Evolutionary conservation across 148 eudicot species (phyloP).

Genomic region (Gaultheria prostrata): DNA sequence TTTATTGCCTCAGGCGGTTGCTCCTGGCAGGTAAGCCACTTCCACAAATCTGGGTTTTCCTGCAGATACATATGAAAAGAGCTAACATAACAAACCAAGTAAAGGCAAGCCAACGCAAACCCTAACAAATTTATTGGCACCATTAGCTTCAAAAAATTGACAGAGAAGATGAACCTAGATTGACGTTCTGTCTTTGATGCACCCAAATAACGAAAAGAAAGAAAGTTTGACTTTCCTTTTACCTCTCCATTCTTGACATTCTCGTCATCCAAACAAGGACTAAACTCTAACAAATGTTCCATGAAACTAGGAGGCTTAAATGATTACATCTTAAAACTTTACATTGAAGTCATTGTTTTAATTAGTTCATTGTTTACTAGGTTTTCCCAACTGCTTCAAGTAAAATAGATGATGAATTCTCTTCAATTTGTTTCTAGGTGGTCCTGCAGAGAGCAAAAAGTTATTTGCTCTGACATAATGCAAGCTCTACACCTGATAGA

Average conservation of each 20-base stretch:
- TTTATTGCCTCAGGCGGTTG: slow-evolving; percentile 68
- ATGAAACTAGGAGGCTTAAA: background rate
- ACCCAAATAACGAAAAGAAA: background rate
- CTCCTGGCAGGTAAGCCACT: slow-evolving; percentile 86
- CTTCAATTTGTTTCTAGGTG: background rate
- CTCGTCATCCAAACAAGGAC: background rate
- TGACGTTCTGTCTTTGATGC: background rate
- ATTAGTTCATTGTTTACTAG: background rate
- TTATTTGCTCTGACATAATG: background rate
- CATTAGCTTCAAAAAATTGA: background rate
- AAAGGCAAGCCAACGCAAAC: background rate
- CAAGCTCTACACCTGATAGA: background rate
- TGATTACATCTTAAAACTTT: background rate
- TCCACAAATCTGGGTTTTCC: slow-evolving; percentile 98
- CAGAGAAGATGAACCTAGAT: background rate
- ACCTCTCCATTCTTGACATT: background rate
- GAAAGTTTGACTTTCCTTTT: background rate
- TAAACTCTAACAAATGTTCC: background rate
- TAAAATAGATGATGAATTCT: background rate
- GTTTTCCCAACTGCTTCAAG: background rate
- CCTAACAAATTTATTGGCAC: background rate
- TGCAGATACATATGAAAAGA: slow-evolving; percentile 23
- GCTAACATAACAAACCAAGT: background rate
- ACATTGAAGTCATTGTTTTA: background rate
- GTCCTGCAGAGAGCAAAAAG: background rate